A percentile compares a stretch with the other conserved stretches of the same genome.
Evolutionary conservation across 2,329 filamentous ascomycete species (phyloP).

Genomic region (Coniochaeta sp.): DNA sequence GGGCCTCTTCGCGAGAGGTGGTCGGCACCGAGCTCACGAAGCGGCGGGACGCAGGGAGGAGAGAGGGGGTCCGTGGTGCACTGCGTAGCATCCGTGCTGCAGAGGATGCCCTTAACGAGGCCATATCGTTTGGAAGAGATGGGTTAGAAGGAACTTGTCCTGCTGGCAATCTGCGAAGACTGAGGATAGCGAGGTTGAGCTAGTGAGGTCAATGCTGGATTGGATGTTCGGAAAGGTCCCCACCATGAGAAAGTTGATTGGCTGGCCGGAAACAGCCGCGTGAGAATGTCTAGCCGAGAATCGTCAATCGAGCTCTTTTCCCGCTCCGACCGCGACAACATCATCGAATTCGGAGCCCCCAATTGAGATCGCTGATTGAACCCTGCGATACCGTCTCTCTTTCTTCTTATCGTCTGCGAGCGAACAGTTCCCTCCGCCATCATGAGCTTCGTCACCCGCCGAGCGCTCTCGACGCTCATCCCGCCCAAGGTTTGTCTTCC

Average conservation of each 20-base stretch:
- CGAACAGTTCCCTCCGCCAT: conserved; percentile 34
- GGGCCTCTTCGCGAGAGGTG: conserved; percentile 26
- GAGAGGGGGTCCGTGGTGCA: conserved; percentile 28
- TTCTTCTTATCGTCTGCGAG: conserved; percentile 15
- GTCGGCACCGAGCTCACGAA: conserved; percentile 45
- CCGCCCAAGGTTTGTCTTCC: conserved; percentile 78
- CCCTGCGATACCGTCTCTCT: conserved; percentile 13
- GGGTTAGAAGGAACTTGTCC: too few relatives aligned
- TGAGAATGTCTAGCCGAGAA: conserved; percentile 19
- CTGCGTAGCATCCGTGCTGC: conserved; percentile 45
- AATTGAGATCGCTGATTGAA: conserved; percentile 14
- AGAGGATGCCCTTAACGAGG: conserved; percentile 53
- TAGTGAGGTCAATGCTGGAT: conserved; percentile 6
- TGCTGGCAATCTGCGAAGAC: conserved; percentile 6
- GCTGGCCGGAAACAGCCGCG: conserved; percentile 25
- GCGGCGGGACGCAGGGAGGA: conserved; percentile 41
- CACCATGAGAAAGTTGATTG: conserved; percentile 13
- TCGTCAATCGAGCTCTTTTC: conserved; percentile 17
- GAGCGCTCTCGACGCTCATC: conserved; percentile 95
- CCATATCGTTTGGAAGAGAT: too few relatives aligned
- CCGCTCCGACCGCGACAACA: conserved; percentile 7
- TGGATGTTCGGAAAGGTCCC: conserved; percentile 3
- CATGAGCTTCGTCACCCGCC: conserved; percentile 90
- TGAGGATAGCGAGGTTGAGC: background rate
- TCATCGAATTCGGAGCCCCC: conserved; percentile 6